phyloP scores from a whole-genome alignment of 2,329 filamentous ascomycete genomes.

The Coniella vitis region DNA sequence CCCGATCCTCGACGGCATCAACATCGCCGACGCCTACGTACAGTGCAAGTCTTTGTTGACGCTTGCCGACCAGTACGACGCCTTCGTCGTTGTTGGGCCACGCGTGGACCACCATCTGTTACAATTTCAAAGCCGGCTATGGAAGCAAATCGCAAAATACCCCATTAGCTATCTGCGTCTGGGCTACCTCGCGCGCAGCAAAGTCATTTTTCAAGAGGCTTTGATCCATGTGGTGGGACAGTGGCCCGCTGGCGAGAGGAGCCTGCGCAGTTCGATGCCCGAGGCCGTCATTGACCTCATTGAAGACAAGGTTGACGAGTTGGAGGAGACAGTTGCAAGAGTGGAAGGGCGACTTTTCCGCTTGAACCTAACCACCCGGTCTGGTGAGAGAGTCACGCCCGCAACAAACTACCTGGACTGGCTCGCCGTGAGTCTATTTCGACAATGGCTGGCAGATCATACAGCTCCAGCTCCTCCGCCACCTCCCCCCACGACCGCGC shows the following conservation, averaged over 20 bases:
- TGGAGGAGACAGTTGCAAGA: slow-evolving; percentile 73
- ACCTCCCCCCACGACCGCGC: slow-evolving; percentile 22
- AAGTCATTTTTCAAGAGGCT: slow-evolving; percentile 79
- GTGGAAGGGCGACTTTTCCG: slow-evolving; percentile 79
- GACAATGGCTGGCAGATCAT: slow-evolving; percentile 89
- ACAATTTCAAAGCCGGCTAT: slow-evolving; percentile 82
- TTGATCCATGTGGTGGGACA: slow-evolving; percentile 91
- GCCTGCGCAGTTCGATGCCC: slow-evolving; percentile 67
- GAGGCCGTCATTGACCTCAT: slow-evolving; percentile 78
- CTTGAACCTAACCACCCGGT: slow-evolving; percentile 67
- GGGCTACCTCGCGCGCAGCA: slow-evolving; percentile 76
- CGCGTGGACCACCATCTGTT: slow-evolving; percentile 90
- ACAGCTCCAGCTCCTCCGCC: slow-evolving; percentile 63
- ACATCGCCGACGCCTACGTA: slow-evolving; percentile 87
- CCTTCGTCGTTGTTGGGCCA: slow-evolving; percentile 77
- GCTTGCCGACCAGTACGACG: slow-evolving; percentile 92
- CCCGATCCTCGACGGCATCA: slow-evolving; percentile 72
- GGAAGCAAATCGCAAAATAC: slow-evolving; percentile 96
- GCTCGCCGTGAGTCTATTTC: slow-evolving; percentile 79
- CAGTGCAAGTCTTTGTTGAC: slow-evolving; percentile 87
- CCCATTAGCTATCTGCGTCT: slow-evolving; percentile 87
- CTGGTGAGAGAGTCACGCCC: slow-evolving; percentile 77
- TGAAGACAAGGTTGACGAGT: slow-evolving; percentile 89
- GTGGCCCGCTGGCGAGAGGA: slow-evolving; percentile 77
- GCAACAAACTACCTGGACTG: slow-evolving; percentile 79